A percentile compares a stretch with the other conserved stretches of the same genome.
Conservation (phyloP, 768 basidiomycete genomes). For the Tricholoma sp. region DNA sequence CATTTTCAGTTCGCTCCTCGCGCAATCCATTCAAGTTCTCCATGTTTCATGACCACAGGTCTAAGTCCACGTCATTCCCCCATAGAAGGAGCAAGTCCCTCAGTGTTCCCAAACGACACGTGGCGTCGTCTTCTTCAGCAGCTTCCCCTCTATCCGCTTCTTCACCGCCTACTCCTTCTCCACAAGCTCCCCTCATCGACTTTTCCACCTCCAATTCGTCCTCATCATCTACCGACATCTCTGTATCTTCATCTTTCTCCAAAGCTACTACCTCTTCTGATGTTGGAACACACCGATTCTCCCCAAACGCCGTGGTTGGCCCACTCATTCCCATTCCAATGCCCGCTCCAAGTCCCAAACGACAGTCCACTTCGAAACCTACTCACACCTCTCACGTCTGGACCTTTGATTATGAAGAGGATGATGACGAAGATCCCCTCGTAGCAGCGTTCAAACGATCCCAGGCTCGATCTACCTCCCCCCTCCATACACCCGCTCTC, state of each 20-base stretch:
- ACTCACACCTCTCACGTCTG: slow-evolving; percentile 4
- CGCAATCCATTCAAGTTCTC: slow-evolving; percentile 12
- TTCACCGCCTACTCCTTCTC: slow-evolving; percentile 12
- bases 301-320: slow-evolving; percentile 2
- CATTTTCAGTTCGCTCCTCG: slow-evolving; percentile 8
- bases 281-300: slow-evolving; percentile 15
- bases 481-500: neutral
- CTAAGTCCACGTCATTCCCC: slow-evolving; percentile 2
- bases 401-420: slow-evolving; percentile 12
- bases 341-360: slow-evolving; percentile 7
- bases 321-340: slow-evolving; percentile 19
- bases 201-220: slow-evolving; percentile 15
- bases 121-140: neutral
- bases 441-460: slow-evolving; percentile 12
- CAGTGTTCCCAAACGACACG: slow-evolving; percentile 4
- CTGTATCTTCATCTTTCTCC: neutral
- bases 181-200: slow-evolving; percentile 16
- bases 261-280: slow-evolving; percentile 15
- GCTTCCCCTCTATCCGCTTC: neutral
- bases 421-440: slow-evolving; percentile 5
- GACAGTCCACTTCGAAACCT: neutral
- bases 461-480: neutral
- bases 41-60: slow-evolving; percentile 6
- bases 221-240: slow-evolving; percentile 1
- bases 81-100: slow-evolving; percentile 19